Evolutionary conservation across 495 filamentous ascomycete genomes (phyloP), one percentile per base, ranked within the genome.

Genomic region (Trichoderma asperelloides): DNA sequence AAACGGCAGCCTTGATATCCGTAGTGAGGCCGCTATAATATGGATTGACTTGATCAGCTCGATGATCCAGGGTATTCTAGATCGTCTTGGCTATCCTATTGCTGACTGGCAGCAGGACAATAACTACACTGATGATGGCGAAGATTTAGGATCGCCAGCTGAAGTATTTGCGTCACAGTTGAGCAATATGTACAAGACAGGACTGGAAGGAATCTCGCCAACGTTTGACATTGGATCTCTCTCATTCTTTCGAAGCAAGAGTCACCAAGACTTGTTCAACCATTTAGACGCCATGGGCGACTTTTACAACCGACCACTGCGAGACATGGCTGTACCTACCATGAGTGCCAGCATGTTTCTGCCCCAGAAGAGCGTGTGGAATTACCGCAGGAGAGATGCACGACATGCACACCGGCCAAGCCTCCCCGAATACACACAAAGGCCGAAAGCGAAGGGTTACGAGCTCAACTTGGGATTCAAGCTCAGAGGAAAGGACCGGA

Each of bases 161-260:
- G 76, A 73, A 13, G 76, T 75, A 40, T 65, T 65, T 45, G 51
- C 64, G 6, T 23, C 67, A 16, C 37, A 47, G 33, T 41, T 65
- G 21, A 43, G 57, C 60, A 62, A 62, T 15, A 23, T 74, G 28
- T 83, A 84, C 70, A 83, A 82, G 68, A 84, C 81, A 27, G 27
- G 55, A 3, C 13, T 28, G 25, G 55, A 27, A 28, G 80, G 84
- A 66, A 83, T 83, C 70, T 83, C 82, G 74, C 85, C 84, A 62
- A 88, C 87, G 72, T 89, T 89, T 67, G 86, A 88, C 72, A 82
- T 88, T 66, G 87, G 86, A 8, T 80, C 82, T 65, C 78, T 88
- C 13, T 75, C 84, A 33, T 88, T 85, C 80, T 85, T 87, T 71
- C 84, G 86, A 37, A 77, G 78, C 49, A 64, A 82, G 64, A 78